Percentiles rank a stretch among this genome's conserved stretches.
phyloP scores from a whole-genome alignment of 1,139 yeast genomes.

The Protomyces macrosporus region DNA sequence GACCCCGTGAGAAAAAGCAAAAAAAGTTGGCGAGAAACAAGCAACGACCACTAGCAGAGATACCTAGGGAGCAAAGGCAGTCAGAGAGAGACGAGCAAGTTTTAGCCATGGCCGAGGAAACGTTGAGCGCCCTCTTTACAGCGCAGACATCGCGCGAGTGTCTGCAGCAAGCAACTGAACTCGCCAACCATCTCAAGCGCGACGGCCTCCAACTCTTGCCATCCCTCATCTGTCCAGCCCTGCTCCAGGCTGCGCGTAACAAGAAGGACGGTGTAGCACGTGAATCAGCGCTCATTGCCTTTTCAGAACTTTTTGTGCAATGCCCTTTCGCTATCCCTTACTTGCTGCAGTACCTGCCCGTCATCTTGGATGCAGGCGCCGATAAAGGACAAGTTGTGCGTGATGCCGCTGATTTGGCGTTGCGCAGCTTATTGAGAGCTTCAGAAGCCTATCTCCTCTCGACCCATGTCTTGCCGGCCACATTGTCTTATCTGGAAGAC shows the following conservation, averaged over 20 bases:
- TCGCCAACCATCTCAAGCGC: constrained; percentile 14
- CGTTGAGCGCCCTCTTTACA: constrained; percentile 9
- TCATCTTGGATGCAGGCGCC: constrained; percentile 50
- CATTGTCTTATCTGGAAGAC: constrained; percentile 60
- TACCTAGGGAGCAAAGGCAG: too few species aligned
- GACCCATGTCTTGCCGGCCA: constrained; percentile 57
- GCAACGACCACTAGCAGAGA: too few species aligned
- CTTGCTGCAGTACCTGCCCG: constrained; percentile 42
- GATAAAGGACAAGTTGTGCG: constrained; percentile 85
- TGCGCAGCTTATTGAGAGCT: constrained; percentile 38
- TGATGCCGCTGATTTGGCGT: constrained; percentile 58
- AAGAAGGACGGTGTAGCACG: constrained; percentile 27
- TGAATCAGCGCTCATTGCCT: constrained; percentile 27
- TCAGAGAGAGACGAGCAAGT: not conserved
- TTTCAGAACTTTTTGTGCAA: constrained; percentile 11
- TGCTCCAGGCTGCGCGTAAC: constrained; percentile 17
- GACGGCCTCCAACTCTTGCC: constrained; percentile 11
- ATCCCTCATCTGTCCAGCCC: constrained; percentile 16
- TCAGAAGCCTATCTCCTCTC: constrained; percentile 69
- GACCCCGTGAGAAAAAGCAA: too few species aligned
- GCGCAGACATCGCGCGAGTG: constrained; percentile 23
- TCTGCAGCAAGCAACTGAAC: constrained; percentile 12
- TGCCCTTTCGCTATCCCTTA: constrained; percentile 19
- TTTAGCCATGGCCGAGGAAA: constrained; percentile 6
- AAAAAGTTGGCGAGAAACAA: too few species aligned